Conservation (phyloP, 495 filamentous ascomycete genomes). For the Friedmanniomyces endolithicus region DNA sequence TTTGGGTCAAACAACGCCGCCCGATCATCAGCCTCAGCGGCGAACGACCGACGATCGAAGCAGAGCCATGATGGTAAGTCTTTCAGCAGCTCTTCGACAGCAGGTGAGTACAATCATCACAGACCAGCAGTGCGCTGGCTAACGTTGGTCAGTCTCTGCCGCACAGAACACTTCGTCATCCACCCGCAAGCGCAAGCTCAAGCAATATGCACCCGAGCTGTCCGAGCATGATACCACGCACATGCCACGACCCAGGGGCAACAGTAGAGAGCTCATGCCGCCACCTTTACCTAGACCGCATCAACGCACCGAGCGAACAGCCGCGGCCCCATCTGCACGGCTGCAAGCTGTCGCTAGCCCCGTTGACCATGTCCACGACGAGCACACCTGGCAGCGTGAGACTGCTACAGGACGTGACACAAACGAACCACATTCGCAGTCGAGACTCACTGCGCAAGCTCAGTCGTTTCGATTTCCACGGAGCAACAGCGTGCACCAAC, state of each 20-base stretch:
- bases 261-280: constrained; percentile 27
- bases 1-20: constrained; percentile 5
- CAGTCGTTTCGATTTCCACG: not conserved
- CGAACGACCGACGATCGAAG: not conserved
- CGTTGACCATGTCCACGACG: not conserved
- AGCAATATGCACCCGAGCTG: constrained; percentile 1
- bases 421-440: not conserved
- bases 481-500: not conserved
- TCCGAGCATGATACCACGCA: not conserved
- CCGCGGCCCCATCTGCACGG: not conserved
- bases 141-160: not conserved
- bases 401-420: not conserved
- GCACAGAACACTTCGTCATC: constrained; percentile 5
- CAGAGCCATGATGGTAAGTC: not conserved
- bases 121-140: not conserved
- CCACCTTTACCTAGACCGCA: constrained; percentile 19
- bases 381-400: not conserved
- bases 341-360: not conserved
- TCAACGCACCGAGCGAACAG: not conserved
- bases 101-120: not conserved
- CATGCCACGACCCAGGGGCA: not conserved
- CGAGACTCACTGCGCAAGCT: not conserved
- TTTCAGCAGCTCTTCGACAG: not conserved
- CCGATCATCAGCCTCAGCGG: not conserved
- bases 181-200: constrained; percentile 17